Evolutionary conservation across 805 yeast genomes (phyloP), one percentile per base, ranked within the genome.

Genomic region (Limtongia smithiae): DNA sequence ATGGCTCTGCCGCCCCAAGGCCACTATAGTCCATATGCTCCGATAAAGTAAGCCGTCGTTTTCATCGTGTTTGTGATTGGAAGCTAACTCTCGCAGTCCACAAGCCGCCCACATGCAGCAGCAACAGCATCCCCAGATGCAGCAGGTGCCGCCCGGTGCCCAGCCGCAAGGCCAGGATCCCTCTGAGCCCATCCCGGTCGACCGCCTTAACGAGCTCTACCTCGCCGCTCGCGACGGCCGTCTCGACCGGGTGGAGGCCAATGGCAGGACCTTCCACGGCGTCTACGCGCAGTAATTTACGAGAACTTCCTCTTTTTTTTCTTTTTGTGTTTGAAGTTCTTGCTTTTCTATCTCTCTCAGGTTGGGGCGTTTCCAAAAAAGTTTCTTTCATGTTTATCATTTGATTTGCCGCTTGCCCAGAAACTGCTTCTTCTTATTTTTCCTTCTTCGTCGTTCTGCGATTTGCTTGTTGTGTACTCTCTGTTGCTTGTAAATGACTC

Each of bases 191-290:
- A 59, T 64, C 35, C 69, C 69, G 8, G 66, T 66, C 27, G 68
- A 66, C n/a, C 60, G 78, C 50, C 65, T 79, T 60, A 79, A 79
- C 58, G 79, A 77, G 58, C 63, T 77, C 34, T 73, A 77, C 49
- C 60, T 77, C 30, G 81, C 81, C 46, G 78, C 81, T 9, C 71
- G 80, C 50, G 81, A 77, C 54, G 80, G 79, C 14, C 72, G 77
- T 49, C 59, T 78, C 33, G 82, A 78, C 58, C 67, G 79, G 22
- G 64, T 79, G 48, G 82, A 79, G 27, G 69, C 80, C 14, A 72
- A 68, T 43, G 60, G 78, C 8, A 65, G 70, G 51, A 72, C 70
- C 15, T 67, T 65, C 55, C 72, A 71, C 48, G 76, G 75, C 3
- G 71, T 67, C 17, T 68, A 66, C 48, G 69, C 71, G 40, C 71